Conservation (phyloP, 352 stramenopile genomes). For the Pythium sukuiense region DNA sequence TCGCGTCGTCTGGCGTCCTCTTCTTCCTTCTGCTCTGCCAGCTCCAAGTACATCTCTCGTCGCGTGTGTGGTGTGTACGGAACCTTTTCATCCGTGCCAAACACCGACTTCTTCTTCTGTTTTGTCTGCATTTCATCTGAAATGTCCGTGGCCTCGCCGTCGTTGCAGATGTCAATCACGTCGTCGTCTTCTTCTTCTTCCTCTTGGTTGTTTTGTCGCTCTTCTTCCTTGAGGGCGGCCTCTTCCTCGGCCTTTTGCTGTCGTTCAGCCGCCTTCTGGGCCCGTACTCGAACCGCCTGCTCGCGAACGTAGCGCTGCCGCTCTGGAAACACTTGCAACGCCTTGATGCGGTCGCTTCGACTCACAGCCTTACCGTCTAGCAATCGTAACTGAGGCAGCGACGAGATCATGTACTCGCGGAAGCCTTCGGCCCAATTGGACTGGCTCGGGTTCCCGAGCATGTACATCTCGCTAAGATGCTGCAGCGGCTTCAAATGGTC, state of each 20-base stretch:
- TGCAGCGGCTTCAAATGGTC: constrained; percentile 69
- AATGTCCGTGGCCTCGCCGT: constrained; percentile 44
- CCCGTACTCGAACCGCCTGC: constrained; percentile 32
- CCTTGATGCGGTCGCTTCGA: constrained; percentile 83
- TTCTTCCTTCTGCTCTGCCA: constrained; percentile 92
- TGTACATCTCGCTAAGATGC: constrained; percentile 93
- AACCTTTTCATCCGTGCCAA: constrained; percentile 55
- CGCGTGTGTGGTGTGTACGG: constrained; percentile 66
- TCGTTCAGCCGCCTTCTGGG: constrained; percentile 14
- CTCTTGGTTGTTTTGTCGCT: constrained; percentile 6
- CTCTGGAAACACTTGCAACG: constrained; percentile 72
- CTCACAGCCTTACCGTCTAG: constrained; percentile 92
- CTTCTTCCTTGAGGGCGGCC: background rate
- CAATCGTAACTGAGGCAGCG: constrained; percentile 77
- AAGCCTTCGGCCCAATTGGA: constrained; percentile 71
- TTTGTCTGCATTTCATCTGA: constrained; percentile 30
- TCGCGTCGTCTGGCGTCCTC: constrained; percentile 81
- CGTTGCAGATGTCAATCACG: constrained; percentile 40
- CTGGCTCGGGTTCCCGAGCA: constrained; percentile 93
- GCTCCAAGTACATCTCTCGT: constrained; percentile 90
- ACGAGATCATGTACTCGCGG: constrained; percentile 84
- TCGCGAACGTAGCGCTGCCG: constrained; percentile 39
- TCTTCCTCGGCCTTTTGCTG: constrained; percentile 26
- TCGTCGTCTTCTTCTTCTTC: constrained; percentile 23
- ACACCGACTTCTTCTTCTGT: constrained; percentile 36